Evolutionary conservation across 2,329 filamentous ascomycete genomes (phyloP).

Genomic region (Trichoderma asperellum): DNA sequence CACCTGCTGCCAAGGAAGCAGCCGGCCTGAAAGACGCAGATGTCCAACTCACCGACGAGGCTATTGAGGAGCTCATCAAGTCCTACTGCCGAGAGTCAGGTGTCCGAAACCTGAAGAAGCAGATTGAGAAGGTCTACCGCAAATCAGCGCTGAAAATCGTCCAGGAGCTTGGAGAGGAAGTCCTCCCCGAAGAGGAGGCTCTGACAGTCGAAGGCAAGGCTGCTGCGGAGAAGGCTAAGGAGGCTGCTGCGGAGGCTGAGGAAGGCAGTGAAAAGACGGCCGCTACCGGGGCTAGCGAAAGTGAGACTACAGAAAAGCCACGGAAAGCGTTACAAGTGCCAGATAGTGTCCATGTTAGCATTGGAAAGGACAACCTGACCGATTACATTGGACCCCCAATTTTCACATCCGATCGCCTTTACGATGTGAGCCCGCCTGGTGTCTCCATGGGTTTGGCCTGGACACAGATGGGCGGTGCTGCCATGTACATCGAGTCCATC

Average conservation of each 20-base stretch:
- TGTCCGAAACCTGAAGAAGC: slow-evolving; percentile 97
- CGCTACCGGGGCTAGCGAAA: slow-evolving; percentile 42
- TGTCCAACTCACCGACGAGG: slow-evolving; percentile 82
- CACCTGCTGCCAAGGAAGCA: slow-evolving; percentile 90
- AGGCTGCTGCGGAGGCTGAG: slow-evolving; percentile 37
- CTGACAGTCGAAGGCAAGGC: slow-evolving; percentile 84
- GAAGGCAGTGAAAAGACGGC: slow-evolving; percentile 34
- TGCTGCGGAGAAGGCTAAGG: slow-evolving; percentile 67
- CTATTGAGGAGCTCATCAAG: slow-evolving; percentile 96
- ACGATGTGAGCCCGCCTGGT: slow-evolving; percentile 89
- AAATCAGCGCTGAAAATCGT: slow-evolving; percentile 98
- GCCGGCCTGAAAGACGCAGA: slow-evolving; percentile 89
- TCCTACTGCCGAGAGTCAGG: slow-evolving; percentile 97
- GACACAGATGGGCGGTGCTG: slow-evolving; percentile 96
- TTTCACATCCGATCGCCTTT: slow-evolving; percentile 93
- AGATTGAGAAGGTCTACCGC: slow-evolving; percentile 98
- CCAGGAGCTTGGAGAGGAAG: slow-evolving; percentile 86
- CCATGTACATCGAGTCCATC: slow-evolving; percentile 96
- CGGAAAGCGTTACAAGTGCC: slow-evolving; percentile 81
- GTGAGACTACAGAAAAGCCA: slow-evolving; percentile 63
- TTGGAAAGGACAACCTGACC: slow-evolving; percentile 86
- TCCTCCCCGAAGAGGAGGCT: slow-evolving; percentile 76
- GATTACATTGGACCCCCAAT: slow-evolving; percentile 96
- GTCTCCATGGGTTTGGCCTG: slow-evolving; percentile 98
- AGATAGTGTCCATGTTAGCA: slow-evolving; percentile 81